Evolutionary conservation across 805 yeast species (phyloP).

Genomic region (Pichia gijzeniarum): DNA sequence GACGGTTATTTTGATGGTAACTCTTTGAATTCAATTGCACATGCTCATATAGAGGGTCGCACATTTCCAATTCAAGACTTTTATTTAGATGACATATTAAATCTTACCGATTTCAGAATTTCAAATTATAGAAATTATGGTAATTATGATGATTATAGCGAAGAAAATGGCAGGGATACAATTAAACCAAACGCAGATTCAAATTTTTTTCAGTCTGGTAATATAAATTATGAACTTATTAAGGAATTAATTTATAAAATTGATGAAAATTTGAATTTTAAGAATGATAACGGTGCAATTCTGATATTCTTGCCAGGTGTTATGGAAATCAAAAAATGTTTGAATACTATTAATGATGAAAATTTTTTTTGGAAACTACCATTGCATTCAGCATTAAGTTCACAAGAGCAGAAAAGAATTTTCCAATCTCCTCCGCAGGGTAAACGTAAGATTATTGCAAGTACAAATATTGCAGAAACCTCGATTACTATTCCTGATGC

Average conservation of each 20-base stretch:
- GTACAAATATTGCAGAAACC: constrained; percentile 95
- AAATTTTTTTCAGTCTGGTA: constrained; percentile 56
- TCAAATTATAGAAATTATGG: constrained; percentile 12
- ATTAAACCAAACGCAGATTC: constrained; percentile 60
- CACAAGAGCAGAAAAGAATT: constrained; percentile 75
- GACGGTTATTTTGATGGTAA: constrained; percentile 52
- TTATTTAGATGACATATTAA: constrained; percentile 63
- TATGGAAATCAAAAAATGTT: constrained; percentile 70
- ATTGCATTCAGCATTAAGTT: constrained; percentile 79
- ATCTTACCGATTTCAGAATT: constrained; percentile 50
- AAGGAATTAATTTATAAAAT: constrained; percentile 47
- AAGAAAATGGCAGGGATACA: constrained; percentile 13
- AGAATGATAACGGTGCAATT: constrained; percentile 59
- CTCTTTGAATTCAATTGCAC: constrained; percentile 35
- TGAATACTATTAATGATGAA: constrained; percentile 31
- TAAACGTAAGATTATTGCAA: constrained; percentile 69
- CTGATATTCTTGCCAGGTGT: constrained; percentile 87
- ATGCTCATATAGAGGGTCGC: constrained; percentile 83
- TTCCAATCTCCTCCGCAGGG: constrained; percentile 52
- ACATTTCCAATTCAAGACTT: constrained; percentile 84
- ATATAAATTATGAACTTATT: constrained; percentile 69
- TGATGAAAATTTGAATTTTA: constrained; percentile 39
- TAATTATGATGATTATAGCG: neutral
- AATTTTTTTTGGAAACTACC: constrained; percentile 50
- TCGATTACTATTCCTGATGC: constrained; percentile 95